Evolutionary conservation across 2,329 filamentous ascomycete species (phyloP).

Genomic region (Aspergillus sp.): DNA sequence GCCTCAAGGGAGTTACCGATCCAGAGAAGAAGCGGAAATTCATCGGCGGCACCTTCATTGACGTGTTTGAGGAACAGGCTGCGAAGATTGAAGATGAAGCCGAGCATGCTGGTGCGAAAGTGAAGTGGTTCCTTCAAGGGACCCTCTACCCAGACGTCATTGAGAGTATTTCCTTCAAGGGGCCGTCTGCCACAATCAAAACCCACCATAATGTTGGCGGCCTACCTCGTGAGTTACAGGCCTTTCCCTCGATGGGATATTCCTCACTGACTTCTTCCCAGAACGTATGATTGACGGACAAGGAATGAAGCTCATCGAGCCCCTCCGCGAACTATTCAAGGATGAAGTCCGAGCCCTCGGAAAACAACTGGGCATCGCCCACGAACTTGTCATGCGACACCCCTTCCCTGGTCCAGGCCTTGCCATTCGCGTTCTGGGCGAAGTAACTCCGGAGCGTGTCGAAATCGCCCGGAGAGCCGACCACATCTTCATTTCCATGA

Average conservation of each 20-base stretch:
- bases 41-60: conserved; percentile 73
- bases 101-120: conserved; percentile 58
- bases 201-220: conserved; percentile 49
- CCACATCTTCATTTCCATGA: conserved; percentile 39
- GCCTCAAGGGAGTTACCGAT: conserved; percentile 64
- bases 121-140: conserved; percentile 81
- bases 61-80: conserved; percentile 74
- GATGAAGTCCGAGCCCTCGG: conserved; percentile 68
- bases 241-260: neutral
- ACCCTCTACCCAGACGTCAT: conserved; percentile 71
- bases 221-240: conserved; percentile 4
- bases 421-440: conserved; percentile 71
- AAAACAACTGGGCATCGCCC: conserved; percentile 58
- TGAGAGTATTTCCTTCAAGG: conserved; percentile 63
- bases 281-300: conserved; percentile 44
- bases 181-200: conserved; percentile 62
- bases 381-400: conserved; percentile 69
- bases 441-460: conserved; percentile 70
- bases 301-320: conserved; percentile 54
- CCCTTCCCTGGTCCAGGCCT: conserved; percentile 59
- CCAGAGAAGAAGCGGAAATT: conserved; percentile 88
- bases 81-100: conserved; percentile 63
- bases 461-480: conserved; percentile 53
- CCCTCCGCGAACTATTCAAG: conserved; percentile 71
- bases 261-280: no score